A percentile compares a stretch with the other conserved stretches of the same genome.
phyloP scores from a whole-genome alignment of 805 yeast species.

The Candida fluviatilis region DNA sequence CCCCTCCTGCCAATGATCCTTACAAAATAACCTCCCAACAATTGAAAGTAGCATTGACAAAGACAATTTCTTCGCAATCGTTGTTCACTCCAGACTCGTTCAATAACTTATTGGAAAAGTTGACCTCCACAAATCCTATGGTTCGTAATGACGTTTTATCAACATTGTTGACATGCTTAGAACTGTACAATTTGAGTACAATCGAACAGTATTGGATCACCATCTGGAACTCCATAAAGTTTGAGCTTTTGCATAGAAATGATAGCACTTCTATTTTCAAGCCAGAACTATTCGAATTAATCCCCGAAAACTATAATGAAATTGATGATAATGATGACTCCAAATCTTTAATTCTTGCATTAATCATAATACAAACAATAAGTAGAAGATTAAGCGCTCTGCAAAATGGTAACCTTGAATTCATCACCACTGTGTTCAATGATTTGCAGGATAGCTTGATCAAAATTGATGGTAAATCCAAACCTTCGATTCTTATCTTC shows the following conservation, averaged over 20 bases:
- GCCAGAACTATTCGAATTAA: conserved; percentile 19
- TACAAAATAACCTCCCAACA: conserved; percentile 75
- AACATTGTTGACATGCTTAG: conserved; percentile 56
- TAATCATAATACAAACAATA: conserved; percentile 38
- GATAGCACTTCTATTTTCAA: conserved; percentile 16
- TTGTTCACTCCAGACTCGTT: conserved; percentile 68
- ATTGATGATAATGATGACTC: conserved; percentile 34
- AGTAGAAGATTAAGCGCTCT: conserved; percentile 27
- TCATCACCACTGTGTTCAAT: conserved; percentile 18
- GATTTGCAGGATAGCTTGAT: conserved; percentile 54
- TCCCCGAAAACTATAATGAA: conserved; percentile 21
- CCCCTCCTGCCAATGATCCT: conserved; percentile 87
- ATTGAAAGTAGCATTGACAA: conserved; percentile 58
- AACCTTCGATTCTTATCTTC: conserved; percentile 60
- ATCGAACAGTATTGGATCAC: conserved; percentile 62
- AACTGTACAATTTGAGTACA: conserved; percentile 45
- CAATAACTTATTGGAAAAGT: conserved; percentile 73
- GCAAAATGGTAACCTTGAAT: conserved; percentile 33
- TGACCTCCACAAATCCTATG: conserved; percentile 67
- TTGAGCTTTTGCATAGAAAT: conserved; percentile 80
- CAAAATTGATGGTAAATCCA: conserved; percentile 49
- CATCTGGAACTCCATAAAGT: conserved; percentile 85
- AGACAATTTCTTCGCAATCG: conserved; percentile 58
- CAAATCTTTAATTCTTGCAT: conserved; percentile 32
- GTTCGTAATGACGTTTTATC: conserved; percentile 72